Percentiles rank a stretch among this genome's conserved stretches.
These are phyloP conservation scores for Zoysia matrella DNA, from an alignment of 202 grass and related monocot genomes.

Conservation along the genomic window DNA sequence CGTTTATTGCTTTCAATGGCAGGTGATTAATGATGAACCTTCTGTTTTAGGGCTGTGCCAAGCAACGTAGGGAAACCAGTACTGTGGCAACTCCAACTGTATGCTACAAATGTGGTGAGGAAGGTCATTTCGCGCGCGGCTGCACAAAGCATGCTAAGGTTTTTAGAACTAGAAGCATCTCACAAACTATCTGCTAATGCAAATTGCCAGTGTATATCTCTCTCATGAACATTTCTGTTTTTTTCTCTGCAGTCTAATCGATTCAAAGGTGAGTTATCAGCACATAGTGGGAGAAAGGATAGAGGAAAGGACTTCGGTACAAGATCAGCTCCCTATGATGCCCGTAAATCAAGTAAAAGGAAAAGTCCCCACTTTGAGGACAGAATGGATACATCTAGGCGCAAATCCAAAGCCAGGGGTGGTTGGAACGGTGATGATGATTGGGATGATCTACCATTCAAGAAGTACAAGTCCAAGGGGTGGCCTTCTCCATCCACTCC, in stretches of 20 bases:
- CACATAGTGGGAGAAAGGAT: slow-evolving; percentile 48
- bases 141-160: slow-evolving; percentile 75
- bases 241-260: slow-evolving; percentile 50
- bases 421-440: slow-evolving; percentile 67
- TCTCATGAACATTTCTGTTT: neutral
- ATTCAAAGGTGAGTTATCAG: slow-evolving; percentile 48
- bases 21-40: slow-evolving; percentile 34
- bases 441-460: slow-evolving; percentile 50
- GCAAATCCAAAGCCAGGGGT: slow-evolving; percentile 69
- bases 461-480: slow-evolving; percentile 63
- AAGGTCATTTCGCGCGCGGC: slow-evolving; percentile 89
- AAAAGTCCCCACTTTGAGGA: slow-evolving; percentile 59
- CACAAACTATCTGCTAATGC: slow-evolving; percentile 12
- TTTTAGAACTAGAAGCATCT: slow-evolving; percentile 24
- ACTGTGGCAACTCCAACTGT: slow-evolving; percentile 43
- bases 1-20: slow-evolving; percentile 25
- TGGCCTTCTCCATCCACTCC: slow-evolving; percentile 54
- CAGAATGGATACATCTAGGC: slow-evolving; percentile 42
- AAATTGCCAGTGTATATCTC: slow-evolving; percentile 28
- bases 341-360: slow-evolving; percentile 53
- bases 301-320: slow-evolving; percentile 45
- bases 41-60: slow-evolving; percentile 86
- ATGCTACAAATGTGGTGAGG: slow-evolving; percentile 84
- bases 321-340: slow-evolving; percentile 68
- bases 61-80: slow-evolving; percentile 59